Conservation (phyloP, 352 stramenopile genomes). For the Phytophthora podocarpi region DNA sequence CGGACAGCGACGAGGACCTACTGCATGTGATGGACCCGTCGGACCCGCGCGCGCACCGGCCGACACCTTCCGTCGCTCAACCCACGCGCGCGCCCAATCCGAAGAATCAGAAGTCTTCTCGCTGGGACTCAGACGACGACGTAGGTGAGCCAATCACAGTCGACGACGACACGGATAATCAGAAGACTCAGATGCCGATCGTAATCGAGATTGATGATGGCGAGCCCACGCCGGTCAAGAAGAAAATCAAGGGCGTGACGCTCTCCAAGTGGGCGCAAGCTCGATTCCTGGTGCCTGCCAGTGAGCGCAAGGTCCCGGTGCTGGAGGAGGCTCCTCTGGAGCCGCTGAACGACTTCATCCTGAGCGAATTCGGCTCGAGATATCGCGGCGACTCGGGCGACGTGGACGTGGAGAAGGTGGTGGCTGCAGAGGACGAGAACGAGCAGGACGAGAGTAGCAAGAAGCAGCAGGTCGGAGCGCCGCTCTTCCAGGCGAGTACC, state of each 20-base stretch:
- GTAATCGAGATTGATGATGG: slow-evolving; percentile 30
- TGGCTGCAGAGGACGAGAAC: slow-evolving; percentile 38
- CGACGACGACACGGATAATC: slow-evolving; percentile 25
- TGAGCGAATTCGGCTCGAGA: slow-evolving; percentile 80
- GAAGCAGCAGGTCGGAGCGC: slow-evolving; percentile 52
- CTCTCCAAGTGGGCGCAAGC: slow-evolving; percentile 75
- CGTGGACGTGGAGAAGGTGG: slow-evolving; percentile 54
- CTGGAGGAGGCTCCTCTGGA: slow-evolving; percentile 72
- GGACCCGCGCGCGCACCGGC: slow-evolving; percentile 66
- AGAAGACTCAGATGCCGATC: slow-evolving; percentile 12
- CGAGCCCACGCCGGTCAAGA: slow-evolving; percentile 3
- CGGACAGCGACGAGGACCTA: slow-evolving; percentile 53
- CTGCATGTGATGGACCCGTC: slow-evolving; percentile 79
- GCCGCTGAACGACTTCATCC: slow-evolving; percentile 85
- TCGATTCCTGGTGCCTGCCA: slow-evolving; percentile 68
- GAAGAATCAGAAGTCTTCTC: slow-evolving; percentile 41
- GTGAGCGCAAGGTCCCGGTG: slow-evolving; percentile 54
- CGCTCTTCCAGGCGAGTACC: slow-evolving; percentile 43
- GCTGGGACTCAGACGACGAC: slow-evolving; percentile 72
- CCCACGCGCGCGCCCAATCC: slow-evolving; percentile 29
- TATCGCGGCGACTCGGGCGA: slow-evolving; percentile 60
- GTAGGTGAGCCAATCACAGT: slow-evolving; percentile 50
- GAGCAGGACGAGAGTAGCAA: slow-evolving; percentile 21
- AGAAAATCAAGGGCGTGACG: slow-evolving; percentile 34
- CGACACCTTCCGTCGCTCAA: slow-evolving; percentile 34